Evolutionary conservation across 2,329 filamentous ascomycete species (phyloP).

Genomic region (Fusarium mexicanum): DNA sequence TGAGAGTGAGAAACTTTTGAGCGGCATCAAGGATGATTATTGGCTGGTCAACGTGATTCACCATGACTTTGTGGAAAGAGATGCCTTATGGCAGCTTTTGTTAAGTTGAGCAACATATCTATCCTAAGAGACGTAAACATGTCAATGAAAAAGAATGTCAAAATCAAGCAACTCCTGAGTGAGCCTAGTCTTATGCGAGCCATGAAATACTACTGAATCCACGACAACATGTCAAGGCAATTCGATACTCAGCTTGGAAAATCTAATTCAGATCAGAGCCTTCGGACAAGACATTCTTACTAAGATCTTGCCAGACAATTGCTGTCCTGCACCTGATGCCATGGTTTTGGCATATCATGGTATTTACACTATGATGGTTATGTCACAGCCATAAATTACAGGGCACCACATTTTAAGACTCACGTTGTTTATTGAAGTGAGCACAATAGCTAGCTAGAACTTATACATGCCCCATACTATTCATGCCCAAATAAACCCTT

Average conservation of each 20-base stretch:
- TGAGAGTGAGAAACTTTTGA: constrained; percentile 76
- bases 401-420: background rate
- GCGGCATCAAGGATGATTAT: constrained; percentile 71
- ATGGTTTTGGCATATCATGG: background rate
- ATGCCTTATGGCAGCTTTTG: constrained; percentile 78
- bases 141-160: constrained; percentile 7
- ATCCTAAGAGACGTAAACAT: constrained; percentile 46
- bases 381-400: background rate
- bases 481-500: background rate
- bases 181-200: background rate
- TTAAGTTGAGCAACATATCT: constrained; percentile 46
- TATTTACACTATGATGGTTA: too few species aligned
- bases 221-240: background rate
- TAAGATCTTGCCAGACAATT: background rate
- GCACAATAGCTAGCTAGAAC: constrained; percentile 13
- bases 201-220: background rate
- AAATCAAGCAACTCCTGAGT: background rate
- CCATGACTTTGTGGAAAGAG: constrained; percentile 76
- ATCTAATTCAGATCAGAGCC: too few species aligned
- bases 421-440: background rate
- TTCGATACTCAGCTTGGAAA: background rate
- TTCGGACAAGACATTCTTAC: background rate
- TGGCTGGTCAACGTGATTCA: constrained; percentile 95
- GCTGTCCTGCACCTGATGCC: background rate
- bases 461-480: constrained; percentile 10